A percentile compares a stretch with the other conserved stretches of the same genome.
Conservation (phyloP, 495 filamentous ascomycete species). For the Parachaetomium inaequale region DNA sequence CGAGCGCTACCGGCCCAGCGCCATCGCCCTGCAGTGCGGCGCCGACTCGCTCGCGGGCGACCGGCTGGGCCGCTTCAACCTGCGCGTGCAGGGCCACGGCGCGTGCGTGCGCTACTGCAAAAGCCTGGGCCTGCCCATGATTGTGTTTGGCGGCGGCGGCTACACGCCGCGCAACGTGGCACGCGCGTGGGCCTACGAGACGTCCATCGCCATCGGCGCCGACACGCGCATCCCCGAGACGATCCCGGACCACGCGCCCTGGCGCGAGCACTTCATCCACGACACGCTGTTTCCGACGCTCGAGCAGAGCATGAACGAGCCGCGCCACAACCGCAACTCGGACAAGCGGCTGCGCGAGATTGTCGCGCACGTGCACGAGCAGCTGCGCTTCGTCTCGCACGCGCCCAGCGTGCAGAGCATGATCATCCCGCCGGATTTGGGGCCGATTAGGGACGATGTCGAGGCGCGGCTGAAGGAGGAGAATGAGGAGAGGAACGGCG, state of each 20-base stretch:
- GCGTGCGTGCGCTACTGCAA: conserved; percentile 87
- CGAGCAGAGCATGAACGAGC: conserved; percentile 58
- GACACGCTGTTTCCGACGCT: conserved; percentile 77
- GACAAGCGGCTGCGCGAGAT: conserved; percentile 70
- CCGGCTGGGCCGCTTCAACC: conserved; percentile 89
- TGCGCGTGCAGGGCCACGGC: conserved; percentile 91
- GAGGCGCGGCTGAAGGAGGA: conserved; percentile 76
- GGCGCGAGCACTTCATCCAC: conserved; percentile 78
- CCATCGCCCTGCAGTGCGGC: conserved; percentile 94
- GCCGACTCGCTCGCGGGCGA: conserved; percentile 94
- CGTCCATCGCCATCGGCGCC: conserved; percentile 78
- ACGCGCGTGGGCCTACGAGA: conserved; percentile 94
- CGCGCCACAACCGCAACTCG: conserved; percentile 71
- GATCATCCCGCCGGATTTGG: conserved; percentile 73
- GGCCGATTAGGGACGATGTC: conserved; percentile 69
- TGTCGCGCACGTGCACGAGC: conserved; percentile 70
- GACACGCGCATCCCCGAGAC: conserved; percentile 64
- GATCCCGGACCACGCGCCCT: conserved; percentile 68
- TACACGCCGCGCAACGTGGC: conserved; percentile 98
- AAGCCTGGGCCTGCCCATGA: conserved; percentile 67
- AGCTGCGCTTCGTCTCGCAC: conserved; percentile 77
- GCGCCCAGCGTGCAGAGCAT: conserved; percentile 86
- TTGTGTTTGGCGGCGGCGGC: conserved; percentile 90
- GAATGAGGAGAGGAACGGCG: conserved; percentile 56
- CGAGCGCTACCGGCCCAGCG: conserved; percentile 71